Conservation (phyloP, 2,329 filamentous ascomycete genomes). For the Lasiodiplodia citricola region DNA sequence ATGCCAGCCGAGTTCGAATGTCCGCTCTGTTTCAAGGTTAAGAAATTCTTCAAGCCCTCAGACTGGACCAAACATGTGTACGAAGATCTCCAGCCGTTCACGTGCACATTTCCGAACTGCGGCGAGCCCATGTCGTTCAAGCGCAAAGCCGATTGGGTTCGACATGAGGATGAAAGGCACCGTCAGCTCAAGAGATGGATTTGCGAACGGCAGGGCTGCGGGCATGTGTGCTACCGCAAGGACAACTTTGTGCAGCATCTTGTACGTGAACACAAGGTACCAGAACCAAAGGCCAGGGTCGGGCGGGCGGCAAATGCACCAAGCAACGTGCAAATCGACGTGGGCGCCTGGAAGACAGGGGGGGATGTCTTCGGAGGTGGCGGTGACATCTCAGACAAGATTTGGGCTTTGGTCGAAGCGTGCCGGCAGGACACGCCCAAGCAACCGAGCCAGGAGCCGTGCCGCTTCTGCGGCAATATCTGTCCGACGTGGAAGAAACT, state of each 20-base stretch:
- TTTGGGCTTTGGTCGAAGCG: conserved; percentile 77
- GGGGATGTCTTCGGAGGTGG: neutral
- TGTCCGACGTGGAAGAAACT: conserved; percentile 91
- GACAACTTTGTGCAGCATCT: conserved; percentile 95
- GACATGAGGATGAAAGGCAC: conserved; percentile 91
- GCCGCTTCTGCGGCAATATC: conserved; percentile 82
- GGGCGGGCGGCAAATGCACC: conserved; percentile 50
- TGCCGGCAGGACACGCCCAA: conserved; percentile 74
- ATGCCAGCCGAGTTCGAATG: conserved; percentile 91
- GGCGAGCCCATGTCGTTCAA: conserved; percentile 90
- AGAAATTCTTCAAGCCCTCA: conserved; percentile 87
- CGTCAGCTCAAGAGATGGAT: conserved; percentile 90
- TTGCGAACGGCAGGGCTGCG: conserved; percentile 80
- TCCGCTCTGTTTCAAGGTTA: conserved; percentile 81
- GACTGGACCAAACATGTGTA: conserved; percentile 98
- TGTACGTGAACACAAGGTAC: conserved; percentile 86
- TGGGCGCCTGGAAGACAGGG: neutral
- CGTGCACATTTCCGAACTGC: conserved; percentile 85
- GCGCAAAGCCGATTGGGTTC: conserved; percentile 93
- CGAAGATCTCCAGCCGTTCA: conserved; percentile 91
- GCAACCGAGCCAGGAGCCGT: conserved; percentile 76
- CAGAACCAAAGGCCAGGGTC: conserved; percentile 77
- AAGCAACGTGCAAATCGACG: conserved; percentile 27
- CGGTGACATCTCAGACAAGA: conserved; percentile 55
- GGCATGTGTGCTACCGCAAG: conserved; percentile 81